Evolutionary conservation across 768 basidiomycete species (phyloP), one percentile per base, ranked within the genome.

Genomic region (Mycena rebaudengoi): DNA sequence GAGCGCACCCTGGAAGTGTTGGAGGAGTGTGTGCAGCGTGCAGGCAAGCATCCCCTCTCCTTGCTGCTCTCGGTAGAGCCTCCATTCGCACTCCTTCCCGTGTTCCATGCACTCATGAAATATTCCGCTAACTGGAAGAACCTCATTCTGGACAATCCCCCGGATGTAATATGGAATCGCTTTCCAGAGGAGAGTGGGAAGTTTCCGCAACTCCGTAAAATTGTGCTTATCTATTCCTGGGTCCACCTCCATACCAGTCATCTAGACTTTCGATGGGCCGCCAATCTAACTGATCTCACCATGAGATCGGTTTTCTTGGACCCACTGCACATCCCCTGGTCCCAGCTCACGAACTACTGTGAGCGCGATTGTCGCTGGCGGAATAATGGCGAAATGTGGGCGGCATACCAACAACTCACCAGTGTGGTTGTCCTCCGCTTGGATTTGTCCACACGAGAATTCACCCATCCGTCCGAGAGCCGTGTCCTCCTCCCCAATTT

Each of bases 211-310:
- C 44, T 66, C 23, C 32, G 21, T 12, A 45, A 28, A 14, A 49
- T 59, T 54, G 33, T 21, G 32, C 6, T 59, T 4, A n/a, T 13
- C 54, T 11, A 4, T 16, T 8, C n/a, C 25, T 29, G 4, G 4
- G 12, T 8, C 10, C 43, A 4, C n/a, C n/a, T n/a, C n/a, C n/a
- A n/a, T n/a, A n/a, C n/a, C n/a, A n/a, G n/a, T 7, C 16, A 32
- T 29, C 14, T 43, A 13, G 21, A 5, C 32, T 39, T 32, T 26
- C 30, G 12, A 7, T 5, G 25, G 23, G n/a, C n/a, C 32, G 14
- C 48, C 18, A 57, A 51, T 20, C 32, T 57, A 21, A 57, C 46
- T 25, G 25, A 63, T 29, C 62, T 63, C 49, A 51, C 26, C 13
- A 29, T 63, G 40, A 16, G 28, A 6, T 3, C 13, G 6, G 40